Evolutionary conservation across 164 flowering plant species (phyloP).

Genomic region (Magnolia kwangsiensis): DNA sequence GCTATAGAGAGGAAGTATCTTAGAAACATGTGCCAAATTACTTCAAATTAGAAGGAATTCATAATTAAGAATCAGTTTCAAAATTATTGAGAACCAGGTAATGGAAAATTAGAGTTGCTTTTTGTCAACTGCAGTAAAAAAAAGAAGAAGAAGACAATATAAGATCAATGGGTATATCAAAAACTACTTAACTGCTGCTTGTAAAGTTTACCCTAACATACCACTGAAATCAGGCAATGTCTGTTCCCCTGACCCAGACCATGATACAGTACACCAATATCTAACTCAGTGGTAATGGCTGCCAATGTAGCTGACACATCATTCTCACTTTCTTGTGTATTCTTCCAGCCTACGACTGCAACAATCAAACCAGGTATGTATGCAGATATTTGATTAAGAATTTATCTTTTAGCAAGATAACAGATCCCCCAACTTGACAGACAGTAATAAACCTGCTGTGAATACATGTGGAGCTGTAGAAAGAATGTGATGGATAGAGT

Average conservation of each 20-base stretch:
- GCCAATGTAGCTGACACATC: constrained; percentile 84
- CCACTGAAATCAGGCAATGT: constrained; percentile 85
- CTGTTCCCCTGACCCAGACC: constrained; percentile 69
- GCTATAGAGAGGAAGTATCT: too few species aligned
- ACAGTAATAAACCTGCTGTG: constrained; percentile 53
- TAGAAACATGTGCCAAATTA: too few species aligned
- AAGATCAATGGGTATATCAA: too few species aligned
- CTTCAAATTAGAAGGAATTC: too few species aligned
- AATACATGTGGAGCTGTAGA: constrained; percentile 76
- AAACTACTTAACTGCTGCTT: too few species aligned
- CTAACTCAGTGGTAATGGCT: constrained; percentile 67
- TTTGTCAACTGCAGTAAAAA: too few species aligned
- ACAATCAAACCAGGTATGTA: constrained; percentile 3
- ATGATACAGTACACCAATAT: constrained; percentile 73
- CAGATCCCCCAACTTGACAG: background rate
- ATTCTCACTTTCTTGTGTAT: constrained; percentile 65
- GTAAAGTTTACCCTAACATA: constrained; percentile 18
- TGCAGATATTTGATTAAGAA: background rate
- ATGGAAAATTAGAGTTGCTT: too few species aligned
- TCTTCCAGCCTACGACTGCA: constrained; percentile 97
- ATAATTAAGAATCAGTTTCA: too few species aligned
- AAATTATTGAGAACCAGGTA: too few species aligned
- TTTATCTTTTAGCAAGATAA: background rate
- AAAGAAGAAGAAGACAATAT: too few species aligned
- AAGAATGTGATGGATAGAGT: constrained; percentile 77